A percentile compares a stretch with the other conserved stretches of the same genome.
Conservation (phyloP, 768 basidiomycete genomes). For the Trametopsis cervina region DNA sequence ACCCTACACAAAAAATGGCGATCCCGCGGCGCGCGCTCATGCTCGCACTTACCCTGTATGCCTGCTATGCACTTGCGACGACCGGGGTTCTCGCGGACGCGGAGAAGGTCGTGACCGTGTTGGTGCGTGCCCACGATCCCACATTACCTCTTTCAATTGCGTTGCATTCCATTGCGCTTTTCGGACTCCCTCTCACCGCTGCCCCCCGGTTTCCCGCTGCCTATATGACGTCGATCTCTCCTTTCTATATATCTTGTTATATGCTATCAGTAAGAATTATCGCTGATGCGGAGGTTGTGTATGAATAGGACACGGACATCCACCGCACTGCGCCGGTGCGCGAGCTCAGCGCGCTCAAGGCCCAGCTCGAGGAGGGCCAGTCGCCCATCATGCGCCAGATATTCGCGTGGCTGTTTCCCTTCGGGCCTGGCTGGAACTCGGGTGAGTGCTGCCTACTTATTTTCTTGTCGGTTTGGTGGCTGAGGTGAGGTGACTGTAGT, state of each 20-base stretch:
- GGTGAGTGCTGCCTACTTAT: conserved; percentile 27
- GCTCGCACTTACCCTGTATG: conserved; percentile 16
- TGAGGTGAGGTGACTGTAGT: conserved; percentile 44
- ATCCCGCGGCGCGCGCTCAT: conserved; percentile 12
- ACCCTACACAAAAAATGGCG: too few relatives aligned
- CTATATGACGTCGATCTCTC: not conserved
- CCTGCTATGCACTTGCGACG: conserved; percentile 14
- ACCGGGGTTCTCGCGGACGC: conserved; percentile 9
- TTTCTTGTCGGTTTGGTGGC: not conserved
- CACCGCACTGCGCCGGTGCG: conserved; percentile 34
- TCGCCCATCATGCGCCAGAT: conserved; percentile 75
- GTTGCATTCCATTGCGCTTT: not conserved
- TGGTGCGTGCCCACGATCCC: conserved; percentile 17
- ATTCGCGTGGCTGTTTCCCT: conserved; percentile 81
- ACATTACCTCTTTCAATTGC: conserved; percentile 16
- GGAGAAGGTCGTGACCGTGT: conserved; percentile 13
- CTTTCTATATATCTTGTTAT: not conserved
- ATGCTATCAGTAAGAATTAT: too few relatives aligned
- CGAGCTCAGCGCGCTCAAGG: conserved; percentile 52
- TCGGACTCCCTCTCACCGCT: not conserved
- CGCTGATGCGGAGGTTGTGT: not conserved
- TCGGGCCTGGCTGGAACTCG: conserved; percentile 86
- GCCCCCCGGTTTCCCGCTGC: not conserved
- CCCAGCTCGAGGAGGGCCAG: conserved; percentile 50
- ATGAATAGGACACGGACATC: conserved; percentile 36